Conservation (phyloP, 768 basidiomycete genomes). For the Cystobasidium ongulense region DNA sequence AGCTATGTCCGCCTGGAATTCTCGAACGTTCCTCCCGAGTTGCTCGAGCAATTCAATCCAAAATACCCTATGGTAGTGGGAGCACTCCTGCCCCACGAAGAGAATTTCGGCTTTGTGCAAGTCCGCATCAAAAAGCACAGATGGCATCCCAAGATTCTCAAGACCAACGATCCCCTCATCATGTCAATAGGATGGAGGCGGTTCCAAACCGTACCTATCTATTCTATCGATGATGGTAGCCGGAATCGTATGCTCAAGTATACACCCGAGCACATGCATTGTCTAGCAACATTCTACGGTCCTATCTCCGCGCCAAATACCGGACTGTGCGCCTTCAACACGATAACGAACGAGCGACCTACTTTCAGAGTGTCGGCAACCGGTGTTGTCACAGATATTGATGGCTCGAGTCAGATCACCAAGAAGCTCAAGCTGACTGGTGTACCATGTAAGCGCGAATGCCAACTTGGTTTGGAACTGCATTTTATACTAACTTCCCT, state of each 20-base stretch:
- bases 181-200: conserved; percentile 96
- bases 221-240: conserved; percentile 85
- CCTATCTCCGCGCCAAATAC: conserved; percentile 86
- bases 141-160: conserved; percentile 82
- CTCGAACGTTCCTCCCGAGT: conserved; percentile 71
- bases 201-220: conserved; percentile 90
- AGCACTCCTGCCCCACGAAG: conserved; percentile 79
- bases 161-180: conserved; percentile 93
- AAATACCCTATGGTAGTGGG: conserved; percentile 83
- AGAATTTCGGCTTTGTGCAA: conserved; percentile 85
- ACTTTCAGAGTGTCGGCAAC: conserved; percentile 88
- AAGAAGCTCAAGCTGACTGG: conserved; percentile 98
- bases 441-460: conserved; percentile 50
- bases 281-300: conserved; percentile 94
- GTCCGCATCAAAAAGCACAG: conserved; percentile 93
- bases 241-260: conserved; percentile 99
- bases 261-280: conserved; percentile 99
- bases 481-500: not conserved
- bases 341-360: conserved; percentile 56
- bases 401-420: conserved; percentile 85
- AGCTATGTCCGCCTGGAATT: conserved; percentile 89
- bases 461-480: not conserved
- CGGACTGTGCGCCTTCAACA: conserved; percentile 95
- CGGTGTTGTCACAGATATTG: conserved; percentile 87
- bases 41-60: conserved; percentile 88